Evolutionary conservation across 2,329 filamentous ascomycete species (phyloP), one percentile per base, ranked within the genome.

Genomic region (Stachybotrys echinatus): DNA sequence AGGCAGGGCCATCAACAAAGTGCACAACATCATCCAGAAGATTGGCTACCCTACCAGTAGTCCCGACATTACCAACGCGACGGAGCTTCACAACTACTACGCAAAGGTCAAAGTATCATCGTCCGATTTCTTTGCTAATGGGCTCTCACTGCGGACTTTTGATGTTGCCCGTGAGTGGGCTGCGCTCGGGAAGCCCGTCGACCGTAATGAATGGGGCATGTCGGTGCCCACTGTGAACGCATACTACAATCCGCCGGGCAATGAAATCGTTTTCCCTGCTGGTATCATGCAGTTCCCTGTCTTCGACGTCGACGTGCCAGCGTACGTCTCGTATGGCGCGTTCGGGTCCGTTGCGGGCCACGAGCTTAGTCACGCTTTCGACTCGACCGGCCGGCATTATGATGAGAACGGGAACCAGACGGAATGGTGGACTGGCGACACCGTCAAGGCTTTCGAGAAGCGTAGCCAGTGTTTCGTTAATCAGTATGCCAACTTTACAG

Each of bases 331-430:
- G 10, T 89, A 87, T 61, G 85, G 84, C n/a, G 81, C 80, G 1
- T 85, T 88, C 60, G 85, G 84, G 1, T 76, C 80, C 2, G 77
- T 87, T 3, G 80, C 80, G 8, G 85, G 84, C 2, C 85, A 89
- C 58, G 85, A 88, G 62, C 73, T 89, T 7, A 84, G 81, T 4
- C 85, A 89, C 55, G 84, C 81, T 12, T 88, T 89, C 57, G 85
- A 89, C 62, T 83, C 77, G 31, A 79, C 75, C 0, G 85, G 85
- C 8, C 74, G 82, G 18, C 76, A 83, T 56, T 87, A 81, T 55
- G 82, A 88, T 58, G 72, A 83, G 55, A 80, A 77, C 40, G 84
- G 83, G 20, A 85, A 83, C 58, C 80, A 78, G 59, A 83, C 77
- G 0, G 74, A 83, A 52, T 88, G 85, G 84, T 88, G 84, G 84